A percentile compares a stretch with the other conserved stretches of the same genome.
Evolutionary conservation across 768 basidiomycete genomes (phyloP).

Genomic region (Russula virescens): DNA sequence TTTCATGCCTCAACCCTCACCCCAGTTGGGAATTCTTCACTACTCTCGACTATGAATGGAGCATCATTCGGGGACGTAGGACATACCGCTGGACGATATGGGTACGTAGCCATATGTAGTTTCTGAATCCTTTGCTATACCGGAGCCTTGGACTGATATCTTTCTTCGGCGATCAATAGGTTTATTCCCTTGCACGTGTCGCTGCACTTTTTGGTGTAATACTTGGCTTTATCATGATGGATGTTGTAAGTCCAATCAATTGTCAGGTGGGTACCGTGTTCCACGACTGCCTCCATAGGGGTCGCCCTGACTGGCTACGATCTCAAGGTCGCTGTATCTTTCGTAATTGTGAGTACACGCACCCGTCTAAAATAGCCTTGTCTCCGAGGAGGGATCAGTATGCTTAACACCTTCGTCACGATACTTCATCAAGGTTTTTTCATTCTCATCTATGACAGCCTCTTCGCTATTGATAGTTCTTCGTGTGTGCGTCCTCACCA

Average conservation of each 20-base stretch:
- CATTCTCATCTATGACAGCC: not conserved
- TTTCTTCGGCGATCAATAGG: not conserved
- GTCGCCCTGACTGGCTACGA: not conserved
- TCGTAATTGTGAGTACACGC: not conserved
- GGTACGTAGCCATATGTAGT: not conserved
- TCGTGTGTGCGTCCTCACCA: not conserved
- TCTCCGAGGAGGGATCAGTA: too few relatives aligned
- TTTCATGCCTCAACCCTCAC: too few relatives aligned
- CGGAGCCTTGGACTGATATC: not conserved
- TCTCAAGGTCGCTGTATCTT: not conserved
- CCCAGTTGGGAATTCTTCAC: too few relatives aligned
- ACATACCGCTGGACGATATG: conserved; percentile 3
- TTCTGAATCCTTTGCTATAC: too few relatives aligned
- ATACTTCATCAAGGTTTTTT: not conserved
- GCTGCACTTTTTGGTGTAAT: not conserved
- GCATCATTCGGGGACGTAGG: not conserved
- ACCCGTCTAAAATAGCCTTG: not conserved
- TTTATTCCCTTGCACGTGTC: conserved; percentile 11
- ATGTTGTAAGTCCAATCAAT: not conserved
- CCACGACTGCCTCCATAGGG: too few relatives aligned
- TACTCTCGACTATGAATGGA: not conserved
- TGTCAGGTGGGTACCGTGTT: conserved; percentile 3
- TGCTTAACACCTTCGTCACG: not conserved
- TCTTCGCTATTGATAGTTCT: conserved; percentile 1
- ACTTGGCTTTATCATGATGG: not conserved